Evolutionary conservation across 176 grass and related monocot species (phyloP), one percentile per base, ranked within the genome.

Genomic region (Cymbopogon citratus): DNA sequence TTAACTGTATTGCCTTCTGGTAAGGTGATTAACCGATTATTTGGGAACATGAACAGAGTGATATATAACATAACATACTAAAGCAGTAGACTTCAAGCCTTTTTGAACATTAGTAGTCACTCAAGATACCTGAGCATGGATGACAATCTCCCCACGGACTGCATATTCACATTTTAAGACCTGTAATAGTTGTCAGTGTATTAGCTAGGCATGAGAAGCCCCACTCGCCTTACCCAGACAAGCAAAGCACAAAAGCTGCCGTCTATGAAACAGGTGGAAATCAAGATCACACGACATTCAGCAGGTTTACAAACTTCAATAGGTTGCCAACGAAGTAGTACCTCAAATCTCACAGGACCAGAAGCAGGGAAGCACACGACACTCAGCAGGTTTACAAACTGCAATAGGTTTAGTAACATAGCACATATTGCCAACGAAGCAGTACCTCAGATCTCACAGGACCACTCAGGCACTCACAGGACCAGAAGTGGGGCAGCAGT

Each of bases 161-260:
- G 95, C 95, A 84, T 98, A 98, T 62, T 98, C 92, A 34, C 95
- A 98, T 87, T 94, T 87, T 60, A 94, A 84, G 82, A 98, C 92
- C 95, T 98, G 86, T 65, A 80, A n/a, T 7, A 41, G 29, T 61
- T 19, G 54, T 73, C 29, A 56, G 39, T 77, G 12, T 36, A 87
- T 80, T 80, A 82, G 49, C 27, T 46, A 78, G 24, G 28, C 39
- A 84, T 54, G 49, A 66, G 33, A 80, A 67, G 75, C n/a, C 23
- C 8, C 48, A 60, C 74, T 66, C 9, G 39, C 43, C 1, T 43
- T 33, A 44, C 12, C 23, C 44, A 79, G 7, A 80, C n/a, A 80
- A 48, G 69, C 9, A 34, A 67, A 86, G 77, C 12, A 73, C 28
- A n/a, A 49, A 21, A 57, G 73, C 24, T 54, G n/a, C 15, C 12